A percentile compares a stretch with the other conserved stretches of the same genome.
Conservation (phyloP, 2,329 filamentous ascomycete genomes). For the Penicillium glabrum region DNA sequence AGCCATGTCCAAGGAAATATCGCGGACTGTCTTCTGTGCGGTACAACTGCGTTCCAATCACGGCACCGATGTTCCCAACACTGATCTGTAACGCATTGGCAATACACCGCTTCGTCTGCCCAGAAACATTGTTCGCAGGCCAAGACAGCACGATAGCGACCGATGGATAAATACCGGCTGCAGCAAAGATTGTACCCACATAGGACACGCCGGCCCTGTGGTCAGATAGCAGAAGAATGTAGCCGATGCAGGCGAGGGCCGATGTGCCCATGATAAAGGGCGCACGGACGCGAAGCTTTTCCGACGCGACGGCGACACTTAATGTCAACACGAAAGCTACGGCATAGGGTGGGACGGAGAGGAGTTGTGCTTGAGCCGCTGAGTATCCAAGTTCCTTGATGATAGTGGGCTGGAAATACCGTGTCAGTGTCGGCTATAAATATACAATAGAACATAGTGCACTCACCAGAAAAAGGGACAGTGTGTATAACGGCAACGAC, state of each 20-base stretch:
- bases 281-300: conserved; percentile 57
- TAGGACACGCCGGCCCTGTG: conserved; percentile 59
- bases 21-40: conserved; percentile 60
- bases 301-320: conserved; percentile 59
- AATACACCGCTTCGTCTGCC: conserved; percentile 68
- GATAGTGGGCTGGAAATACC: conserved; percentile 36
- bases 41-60: conserved; percentile 70
- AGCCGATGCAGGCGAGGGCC: conserved; percentile 60
- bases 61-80: conserved; percentile 67
- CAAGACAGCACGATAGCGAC: conserved; percentile 64
- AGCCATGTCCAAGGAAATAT: conserved; percentile 65
- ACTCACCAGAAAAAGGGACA: conserved; percentile 38
- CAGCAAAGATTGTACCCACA: conserved; percentile 62
- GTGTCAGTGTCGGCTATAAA: background rate
- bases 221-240: conserved; percentile 60
- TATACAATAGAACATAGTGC: no score
- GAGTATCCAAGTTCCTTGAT: conserved; percentile 46
- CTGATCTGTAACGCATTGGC: conserved; percentile 71
- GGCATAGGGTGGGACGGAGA: conserved; percentile 65
- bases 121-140: conserved; percentile 71
- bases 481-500: conserved; percentile 40
- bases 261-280: conserved; percentile 64
- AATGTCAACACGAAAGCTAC: conserved; percentile 63
- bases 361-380: conserved; percentile 48
- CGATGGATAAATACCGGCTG: conserved; percentile 67